phyloP scores from a whole-genome alignment of 495 filamentous ascomycete genomes.

The Penicillium ucsense region DNA sequence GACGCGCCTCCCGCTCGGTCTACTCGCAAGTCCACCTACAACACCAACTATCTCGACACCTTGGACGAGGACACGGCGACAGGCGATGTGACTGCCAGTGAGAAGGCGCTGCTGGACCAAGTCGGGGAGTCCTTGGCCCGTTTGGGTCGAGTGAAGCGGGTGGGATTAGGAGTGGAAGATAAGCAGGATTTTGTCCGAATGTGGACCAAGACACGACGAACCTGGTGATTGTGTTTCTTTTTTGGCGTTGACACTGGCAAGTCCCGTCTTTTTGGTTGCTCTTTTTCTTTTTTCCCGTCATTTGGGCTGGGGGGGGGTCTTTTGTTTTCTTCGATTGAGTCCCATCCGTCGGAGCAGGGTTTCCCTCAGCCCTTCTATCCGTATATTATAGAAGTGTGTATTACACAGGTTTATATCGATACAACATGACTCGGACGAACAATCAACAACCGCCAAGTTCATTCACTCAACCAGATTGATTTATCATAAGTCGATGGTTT shows the following conservation, averaged over 20 bases:
- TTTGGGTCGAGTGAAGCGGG: constrained; percentile 81
- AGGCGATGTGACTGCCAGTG: constrained; percentile 40
- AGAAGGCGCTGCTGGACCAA: constrained; percentile 56
- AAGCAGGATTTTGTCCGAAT: constrained; percentile 68
- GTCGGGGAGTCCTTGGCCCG: constrained; percentile 82
- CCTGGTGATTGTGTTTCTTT: constrained; percentile 16
- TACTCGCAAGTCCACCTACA: constrained; percentile 26
- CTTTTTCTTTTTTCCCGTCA: no score
- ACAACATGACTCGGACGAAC: no score
- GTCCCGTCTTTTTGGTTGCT: not conserved
- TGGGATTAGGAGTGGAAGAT: constrained; percentile 70
- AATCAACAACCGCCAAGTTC: no score
- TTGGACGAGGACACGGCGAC: constrained; percentile 26
- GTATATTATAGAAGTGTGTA: no score
- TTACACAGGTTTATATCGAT: no score
- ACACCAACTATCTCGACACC: constrained; percentile 42
- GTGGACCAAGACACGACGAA: constrained; percentile 42
- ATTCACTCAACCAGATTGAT: no score
- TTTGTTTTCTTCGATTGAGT: no score
- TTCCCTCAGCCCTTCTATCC: no score
- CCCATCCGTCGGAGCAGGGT: no score
- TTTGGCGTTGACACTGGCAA: not conserved
- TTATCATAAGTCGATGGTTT: no score
- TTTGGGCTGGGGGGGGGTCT: no score
- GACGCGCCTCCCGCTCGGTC: constrained; percentile 5